Evolutionary conservation across 2,329 filamentous ascomycete genomes (phyloP).

Genomic region (Tricladium varicosporioides): DNA sequence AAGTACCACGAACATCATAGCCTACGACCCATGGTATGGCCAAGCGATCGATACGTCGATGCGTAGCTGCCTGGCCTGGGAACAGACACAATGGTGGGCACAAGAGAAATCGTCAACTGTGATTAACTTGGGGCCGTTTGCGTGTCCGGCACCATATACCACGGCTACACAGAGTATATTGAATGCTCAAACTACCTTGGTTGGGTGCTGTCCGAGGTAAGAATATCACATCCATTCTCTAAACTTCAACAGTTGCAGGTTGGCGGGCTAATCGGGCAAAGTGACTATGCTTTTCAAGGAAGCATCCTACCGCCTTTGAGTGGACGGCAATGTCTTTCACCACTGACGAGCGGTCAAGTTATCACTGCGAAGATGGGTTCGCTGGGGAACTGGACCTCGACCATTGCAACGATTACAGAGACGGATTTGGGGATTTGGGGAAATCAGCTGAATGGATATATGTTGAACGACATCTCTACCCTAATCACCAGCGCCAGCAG

Average conservation of each 20-base stretch:
- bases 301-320: background rate
- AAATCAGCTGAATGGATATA: constrained; percentile 3
- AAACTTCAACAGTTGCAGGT: background rate
- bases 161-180: background rate
- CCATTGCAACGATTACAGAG: background rate
- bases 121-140: background rate
- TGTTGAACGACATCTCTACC: background rate
- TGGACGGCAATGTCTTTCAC: constrained; percentile 4
- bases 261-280: background rate
- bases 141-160: constrained; percentile 1
- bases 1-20: constrained; percentile 5
- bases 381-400: background rate
- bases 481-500: too few species aligned
- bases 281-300: constrained; percentile 3
- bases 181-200: background rate
- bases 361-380: constrained; percentile 3
- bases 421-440: constrained; percentile 4
- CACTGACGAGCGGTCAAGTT: constrained; percentile 5
- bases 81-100: constrained; percentile 6
- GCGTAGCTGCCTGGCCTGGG: background rate
- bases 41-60: constrained; percentile 2
- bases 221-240: background rate
- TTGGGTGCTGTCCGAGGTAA: constrained; percentile 6
- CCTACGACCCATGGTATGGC: constrained; percentile 5
- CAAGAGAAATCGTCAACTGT: background rate